Evolutionary conservation across 2,329 filamentous ascomycete species (phyloP), one percentile per base, ranked within the genome.

Genomic region (Pleoardoris graminearum): DNA sequence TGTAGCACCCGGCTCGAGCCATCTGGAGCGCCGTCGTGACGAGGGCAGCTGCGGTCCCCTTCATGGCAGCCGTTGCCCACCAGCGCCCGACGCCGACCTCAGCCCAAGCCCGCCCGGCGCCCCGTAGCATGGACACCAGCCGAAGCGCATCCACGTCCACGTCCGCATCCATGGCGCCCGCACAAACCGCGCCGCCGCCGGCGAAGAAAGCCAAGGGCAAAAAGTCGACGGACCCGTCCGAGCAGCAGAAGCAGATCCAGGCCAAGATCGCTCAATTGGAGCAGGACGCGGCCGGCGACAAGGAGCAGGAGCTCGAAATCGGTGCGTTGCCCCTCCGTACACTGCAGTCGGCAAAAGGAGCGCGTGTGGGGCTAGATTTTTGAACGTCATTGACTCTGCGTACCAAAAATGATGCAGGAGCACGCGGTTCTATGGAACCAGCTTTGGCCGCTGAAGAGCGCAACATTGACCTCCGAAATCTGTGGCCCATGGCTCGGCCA

Each of bases 251-350:
- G 75, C 83, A 97, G 59, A 84, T 99, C 46, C 88, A 92, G 58
- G 91, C 92, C 57, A 91, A 95, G 70, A 97, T 99, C 70, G 93
- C 91, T 19, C 94, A 97, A 77, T 80, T 99, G 53, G 94, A 99
- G 75, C 89, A 91, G 58, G 92, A 97, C 80, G 90, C 89, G 44
- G 91, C 91, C 10, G 90, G 91, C 54, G 92, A 96, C 72, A 96
- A 95, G 75, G 93, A 96, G 64, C 91, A 97, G 76, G 92, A 97
- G 76, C 85, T 89, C 55, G 94, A 97, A 79, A 97, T 99, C 72
- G 91, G 91, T 96, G 65, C 51, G 69, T 74, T 44, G 53, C 38
- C 42, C 43, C 30, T 58, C 25, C 47, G 19, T 27, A n/a, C n/a
- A n/a, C n/a, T n/a, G n/a, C n/a, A n/a, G n/a, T n/a, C n/a, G n/a